phyloP scores from a whole-genome alignment of 139 green algal species.

The Ettlia oleoabundans region DNA sequence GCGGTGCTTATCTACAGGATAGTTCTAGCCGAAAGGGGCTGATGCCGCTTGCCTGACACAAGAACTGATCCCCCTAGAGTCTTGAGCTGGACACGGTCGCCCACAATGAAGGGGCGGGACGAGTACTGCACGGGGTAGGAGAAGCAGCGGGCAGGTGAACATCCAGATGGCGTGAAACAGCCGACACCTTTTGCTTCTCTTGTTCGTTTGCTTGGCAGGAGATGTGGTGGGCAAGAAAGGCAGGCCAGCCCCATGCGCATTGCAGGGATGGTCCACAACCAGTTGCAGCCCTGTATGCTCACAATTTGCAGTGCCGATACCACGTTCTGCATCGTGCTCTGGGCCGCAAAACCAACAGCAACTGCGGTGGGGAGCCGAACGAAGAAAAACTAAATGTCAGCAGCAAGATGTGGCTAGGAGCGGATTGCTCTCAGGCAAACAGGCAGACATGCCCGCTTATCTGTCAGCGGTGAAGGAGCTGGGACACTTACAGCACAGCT shows the following conservation, averaged over 20 bases:
- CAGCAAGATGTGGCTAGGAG: too few relatives aligned
- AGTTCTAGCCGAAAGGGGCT: too few relatives aligned
- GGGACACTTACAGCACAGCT: conserved; percentile 12
- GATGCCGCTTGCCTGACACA: conserved; percentile 13
- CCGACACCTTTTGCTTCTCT: too few relatives aligned
- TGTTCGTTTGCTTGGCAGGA: too few relatives aligned
- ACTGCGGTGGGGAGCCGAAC: not conserved
- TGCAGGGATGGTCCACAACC: not conserved
- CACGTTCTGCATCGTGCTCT: conserved; percentile 46
- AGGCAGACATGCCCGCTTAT: too few relatives aligned
- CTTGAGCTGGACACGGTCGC: conserved; percentile 61
- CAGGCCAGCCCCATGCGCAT: not conserved
- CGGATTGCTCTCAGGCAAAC: too few relatives aligned
- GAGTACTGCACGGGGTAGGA: conserved; percentile 33
- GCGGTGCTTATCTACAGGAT: too few relatives aligned
- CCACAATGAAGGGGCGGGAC: conserved; percentile 54
- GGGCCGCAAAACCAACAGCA: conserved; percentile 46
- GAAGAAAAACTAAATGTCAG: not conserved
- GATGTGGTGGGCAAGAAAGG: too few relatives aligned
- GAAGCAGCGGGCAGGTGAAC: not conserved
- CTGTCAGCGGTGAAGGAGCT: too few relatives aligned
- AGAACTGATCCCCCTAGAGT: conserved; percentile 30
- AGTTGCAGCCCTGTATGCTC: not conserved
- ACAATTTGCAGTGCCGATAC: conserved; percentile 42
- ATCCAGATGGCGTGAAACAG: not conserved